Evolutionary conservation across 2,329 filamentous ascomycete genomes (phyloP).

Genomic region (Amesomyces nigricolor): DNA sequence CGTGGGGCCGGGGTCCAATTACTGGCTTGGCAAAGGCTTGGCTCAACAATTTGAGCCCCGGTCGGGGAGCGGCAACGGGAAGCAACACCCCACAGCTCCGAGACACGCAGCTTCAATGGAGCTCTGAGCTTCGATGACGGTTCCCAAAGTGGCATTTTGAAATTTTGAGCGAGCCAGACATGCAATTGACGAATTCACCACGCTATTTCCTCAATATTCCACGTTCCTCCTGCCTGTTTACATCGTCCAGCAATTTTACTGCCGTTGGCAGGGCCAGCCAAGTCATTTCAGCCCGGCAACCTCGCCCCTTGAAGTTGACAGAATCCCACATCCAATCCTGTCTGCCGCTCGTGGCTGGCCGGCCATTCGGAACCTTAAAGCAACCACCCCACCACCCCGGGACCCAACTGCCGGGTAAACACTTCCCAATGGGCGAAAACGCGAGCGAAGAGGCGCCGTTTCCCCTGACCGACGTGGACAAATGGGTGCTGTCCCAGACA

Average conservation of each 20-base stretch:
- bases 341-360: neutral
- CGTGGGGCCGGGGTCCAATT: constrained; percentile 5
- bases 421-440: constrained; percentile 25
- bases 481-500: constrained; percentile 52
- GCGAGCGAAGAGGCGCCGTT: constrained; percentile 44
- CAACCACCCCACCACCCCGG: constrained; percentile 7
- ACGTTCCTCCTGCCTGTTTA: neutral
- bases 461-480: constrained; percentile 54
- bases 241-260: neutral
- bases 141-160: neutral
- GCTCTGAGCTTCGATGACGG: constrained; percentile 12
- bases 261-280: neutral
- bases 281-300: neutral
- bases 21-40: neutral
- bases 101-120: neutral
- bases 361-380: constrained; percentile 10
- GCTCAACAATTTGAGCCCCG: constrained; percentile 15
- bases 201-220: neutral
- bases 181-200: neutral
- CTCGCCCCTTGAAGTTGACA: neutral
- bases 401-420: constrained; percentile 14
- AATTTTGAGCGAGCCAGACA: too few relatives aligned
- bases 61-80: neutral
- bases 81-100: neutral
- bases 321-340: neutral